Evolutionary conservation across 2,329 filamentous ascomycete genomes (phyloP).

Genomic region (Tolypocladium ovalisporum): DNA sequence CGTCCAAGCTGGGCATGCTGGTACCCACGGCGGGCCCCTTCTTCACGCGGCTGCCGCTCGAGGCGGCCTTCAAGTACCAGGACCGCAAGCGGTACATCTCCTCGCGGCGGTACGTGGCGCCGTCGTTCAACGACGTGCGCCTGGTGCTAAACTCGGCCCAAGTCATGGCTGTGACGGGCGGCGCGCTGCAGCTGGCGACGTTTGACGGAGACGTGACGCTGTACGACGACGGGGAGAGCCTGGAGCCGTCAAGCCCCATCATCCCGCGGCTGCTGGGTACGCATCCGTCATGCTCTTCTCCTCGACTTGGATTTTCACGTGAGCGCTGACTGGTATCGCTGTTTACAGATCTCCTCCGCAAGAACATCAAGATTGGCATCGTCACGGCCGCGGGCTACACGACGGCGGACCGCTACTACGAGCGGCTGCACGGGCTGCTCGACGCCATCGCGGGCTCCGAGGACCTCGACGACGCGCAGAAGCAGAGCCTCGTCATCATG

Average conservation of each 20-base stretch:
- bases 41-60: conserved; percentile 78
- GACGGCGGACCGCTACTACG: conserved; percentile 75
- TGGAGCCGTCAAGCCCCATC: conserved; percentile 66
- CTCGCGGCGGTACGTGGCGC: conserved; percentile 82
- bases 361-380: conserved; percentile 79
- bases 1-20: conserved; percentile 85
- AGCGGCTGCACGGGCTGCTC: conserved; percentile 74
- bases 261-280: conserved; percentile 51
- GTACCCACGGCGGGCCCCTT: conserved; percentile 89
- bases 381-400: conserved; percentile 96
- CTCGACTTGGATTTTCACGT: not conserved
- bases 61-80: conserved; percentile 86
- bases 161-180: conserved; percentile 76
- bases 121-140: conserved; percentile 93
- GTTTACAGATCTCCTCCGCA: conserved; percentile 58
- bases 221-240: conserved; percentile 78
- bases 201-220: conserved; percentile 97
- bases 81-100: conserved; percentile 81
- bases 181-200: conserved; percentile 72
- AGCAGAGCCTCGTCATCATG: conserved; percentile 78
- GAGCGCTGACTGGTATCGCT: not conserved
- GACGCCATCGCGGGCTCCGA: conserved; percentile 58
- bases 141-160: conserved; percentile 92
- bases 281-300: conserved; percentile 1
- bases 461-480: conserved; percentile 52